Percentiles rank a stretch among this genome's conserved stretches.
phyloP scores from a whole-genome alignment of 805 yeast species.

The Yarrowia phangngaensis region DNA sequence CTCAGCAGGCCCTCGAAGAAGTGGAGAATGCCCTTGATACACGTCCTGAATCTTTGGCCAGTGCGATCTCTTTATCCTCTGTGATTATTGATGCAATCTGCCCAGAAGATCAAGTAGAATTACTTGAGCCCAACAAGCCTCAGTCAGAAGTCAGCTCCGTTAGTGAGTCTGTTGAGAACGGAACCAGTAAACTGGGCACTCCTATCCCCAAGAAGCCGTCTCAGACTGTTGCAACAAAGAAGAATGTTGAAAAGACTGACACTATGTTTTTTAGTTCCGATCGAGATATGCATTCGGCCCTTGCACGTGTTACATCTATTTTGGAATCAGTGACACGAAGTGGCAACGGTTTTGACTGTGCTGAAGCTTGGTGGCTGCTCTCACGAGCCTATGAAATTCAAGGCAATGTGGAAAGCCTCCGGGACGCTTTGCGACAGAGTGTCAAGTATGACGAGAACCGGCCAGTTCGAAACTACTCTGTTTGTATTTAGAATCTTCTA shows the following conservation, averaged over 20 bases:
- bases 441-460: constrained; percentile 57
- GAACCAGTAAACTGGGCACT: constrained; percentile 9
- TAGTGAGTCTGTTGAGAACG: not conserved
- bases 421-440: constrained; percentile 56
- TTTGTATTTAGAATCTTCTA: constrained; percentile 25
- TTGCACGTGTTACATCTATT: constrained; percentile 44
- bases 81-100: constrained; percentile 45
- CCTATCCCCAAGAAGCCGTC: constrained; percentile 19
- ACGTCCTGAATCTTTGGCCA: constrained; percentile 47
- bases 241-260: constrained; percentile 4
- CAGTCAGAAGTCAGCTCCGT: not conserved
- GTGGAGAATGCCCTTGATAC: constrained; percentile 60
- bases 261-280: constrained; percentile 47
- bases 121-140: constrained; percentile 20
- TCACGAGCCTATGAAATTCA: constrained; percentile 58
- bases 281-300: constrained; percentile 57
- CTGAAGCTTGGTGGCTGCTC: constrained; percentile 70
- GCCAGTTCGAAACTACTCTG: constrained; percentile 48
- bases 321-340: constrained; percentile 42
- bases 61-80: constrained; percentile 54
- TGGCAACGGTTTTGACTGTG: constrained; percentile 44
- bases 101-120: constrained; percentile 13
- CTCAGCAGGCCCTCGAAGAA: constrained; percentile 54
- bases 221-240: constrained; percentile 19
- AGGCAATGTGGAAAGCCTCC: constrained; percentile 50